A percentile compares a stretch with the other conserved stretches of the same genome.
Conservation (phyloP, 768 basidiomycete genomes). For the Suillus hirtellus region DNA sequence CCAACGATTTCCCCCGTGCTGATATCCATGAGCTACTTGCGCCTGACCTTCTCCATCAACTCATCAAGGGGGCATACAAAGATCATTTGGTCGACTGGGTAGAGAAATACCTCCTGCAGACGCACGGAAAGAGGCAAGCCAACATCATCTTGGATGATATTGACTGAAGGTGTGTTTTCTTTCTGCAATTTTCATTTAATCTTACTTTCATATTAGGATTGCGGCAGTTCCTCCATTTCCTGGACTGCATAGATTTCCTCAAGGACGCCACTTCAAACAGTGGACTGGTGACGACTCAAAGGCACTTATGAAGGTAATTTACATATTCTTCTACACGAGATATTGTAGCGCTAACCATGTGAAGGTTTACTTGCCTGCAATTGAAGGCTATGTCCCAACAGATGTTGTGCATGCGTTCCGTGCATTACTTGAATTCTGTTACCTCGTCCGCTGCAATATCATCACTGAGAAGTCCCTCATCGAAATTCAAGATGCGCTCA, state of each 20-base stretch:
- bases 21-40: conserved; percentile 36
- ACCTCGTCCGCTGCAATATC: conserved; percentile 24
- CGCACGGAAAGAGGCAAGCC: conserved; percentile 37
- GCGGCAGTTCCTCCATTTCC: conserved; percentile 26
- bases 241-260: conserved; percentile 17
- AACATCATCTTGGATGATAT: conserved; percentile 42
- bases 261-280: conserved; percentile 21
- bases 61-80: conserved; percentile 49
- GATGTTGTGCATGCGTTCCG: conserved; percentile 8
- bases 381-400: conserved; percentile 2
- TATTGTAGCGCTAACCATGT: not conserved
- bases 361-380: conserved; percentile 9
- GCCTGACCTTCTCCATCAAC: conserved; percentile 46
- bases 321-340: not conserved
- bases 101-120: conserved; percentile 3
- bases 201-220: conserved; percentile 21
- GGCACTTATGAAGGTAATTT: conserved; percentile 25
- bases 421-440: conserved; percentile 25
- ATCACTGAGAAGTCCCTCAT: conserved; percentile 23
- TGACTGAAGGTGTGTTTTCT: conserved; percentile 9
- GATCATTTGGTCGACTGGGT: conserved; percentile 42
- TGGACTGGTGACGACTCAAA: conserved; percentile 27
- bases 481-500: conserved; percentile 20
- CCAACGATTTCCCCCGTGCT: conserved; percentile 14
- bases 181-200: not conserved